These are phyloP conservation scores for Aegle marmelos DNA, from an alignment of 345 rosid genomes.

Conservation along the genomic window DNA sequence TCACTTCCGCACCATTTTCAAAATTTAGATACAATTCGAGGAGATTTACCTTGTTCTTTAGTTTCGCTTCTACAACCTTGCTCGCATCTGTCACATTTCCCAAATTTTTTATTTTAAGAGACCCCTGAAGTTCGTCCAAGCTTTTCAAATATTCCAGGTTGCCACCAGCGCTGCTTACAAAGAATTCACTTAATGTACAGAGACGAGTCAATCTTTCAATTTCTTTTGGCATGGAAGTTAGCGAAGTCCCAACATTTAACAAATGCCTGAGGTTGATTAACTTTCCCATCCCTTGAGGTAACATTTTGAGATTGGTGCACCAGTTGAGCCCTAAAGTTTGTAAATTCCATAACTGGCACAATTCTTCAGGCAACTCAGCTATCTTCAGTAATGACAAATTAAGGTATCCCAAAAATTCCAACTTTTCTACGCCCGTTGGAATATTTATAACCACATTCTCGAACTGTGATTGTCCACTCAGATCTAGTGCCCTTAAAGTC, in stretches of 20 bases:
- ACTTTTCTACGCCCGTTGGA: not conserved
- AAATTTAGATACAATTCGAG: not conserved
- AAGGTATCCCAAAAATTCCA: slow-evolving; percentile 11
- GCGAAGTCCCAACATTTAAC: not conserved
- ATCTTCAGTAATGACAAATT: not conserved
- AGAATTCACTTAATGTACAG: not conserved
- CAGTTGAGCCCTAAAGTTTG: not conserved
- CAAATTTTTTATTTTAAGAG: not conserved
- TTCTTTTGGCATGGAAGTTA: not conserved
- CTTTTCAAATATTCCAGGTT: not conserved
- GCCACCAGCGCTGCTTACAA: not conserved
- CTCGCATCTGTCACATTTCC: not conserved
- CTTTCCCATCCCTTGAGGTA: not conserved
- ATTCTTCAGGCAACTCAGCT: not conserved
- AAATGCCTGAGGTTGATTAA: not conserved
- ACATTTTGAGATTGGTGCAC: not conserved
- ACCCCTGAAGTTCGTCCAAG: not conserved
- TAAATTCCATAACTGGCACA: not conserved
- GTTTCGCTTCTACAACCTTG: not conserved
- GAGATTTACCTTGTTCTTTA: not conserved
- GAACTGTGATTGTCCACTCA: not conserved
- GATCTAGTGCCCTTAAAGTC: not conserved
- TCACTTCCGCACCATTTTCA: not conserved
- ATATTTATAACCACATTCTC: not conserved
- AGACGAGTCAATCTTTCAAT: not conserved